Conservation (phyloP, 805 yeast species). For the Sungouiella blattae region DNA sequence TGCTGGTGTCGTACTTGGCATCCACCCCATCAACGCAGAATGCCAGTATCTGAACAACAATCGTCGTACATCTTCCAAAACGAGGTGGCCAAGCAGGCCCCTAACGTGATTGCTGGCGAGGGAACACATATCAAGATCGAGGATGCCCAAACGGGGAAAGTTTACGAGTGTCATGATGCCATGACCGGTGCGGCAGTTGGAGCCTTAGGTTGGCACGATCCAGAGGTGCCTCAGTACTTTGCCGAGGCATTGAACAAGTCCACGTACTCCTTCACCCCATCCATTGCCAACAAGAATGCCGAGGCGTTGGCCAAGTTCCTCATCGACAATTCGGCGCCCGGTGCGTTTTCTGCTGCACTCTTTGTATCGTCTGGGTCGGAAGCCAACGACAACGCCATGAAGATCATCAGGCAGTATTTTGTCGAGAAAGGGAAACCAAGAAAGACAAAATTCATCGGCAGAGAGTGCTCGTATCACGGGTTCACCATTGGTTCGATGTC, state of each 20-base stretch:
- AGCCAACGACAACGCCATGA: constrained; percentile 27
- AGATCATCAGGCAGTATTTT: constrained; percentile 25
- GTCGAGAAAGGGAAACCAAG: constrained; percentile 40
- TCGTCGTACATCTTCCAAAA: constrained; percentile 44
- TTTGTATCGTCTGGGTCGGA: constrained; percentile 67
- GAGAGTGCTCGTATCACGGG: constrained; percentile 48
- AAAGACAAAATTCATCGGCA: constrained; percentile 40
- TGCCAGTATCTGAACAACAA: constrained; percentile 5
- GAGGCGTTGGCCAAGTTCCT: constrained; percentile 25
- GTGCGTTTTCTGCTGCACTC: constrained; percentile 40
- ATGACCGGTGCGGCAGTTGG: constrained; percentile 32
- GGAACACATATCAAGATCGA: constrained; percentile 41
- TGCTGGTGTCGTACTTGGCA: background rate
- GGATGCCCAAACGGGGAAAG: constrained; percentile 38
- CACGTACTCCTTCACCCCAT: constrained; percentile 24
- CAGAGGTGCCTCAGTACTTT: constrained; percentile 18
- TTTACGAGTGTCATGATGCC: constrained; percentile 22
- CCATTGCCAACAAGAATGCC: constrained; percentile 20
- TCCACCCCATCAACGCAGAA: background rate
- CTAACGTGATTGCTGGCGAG: constrained; percentile 38
- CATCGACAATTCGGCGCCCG: constrained; percentile 39
- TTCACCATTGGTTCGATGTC: constrained; percentile 46
- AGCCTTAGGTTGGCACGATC: constrained; percentile 32
- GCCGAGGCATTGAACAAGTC: constrained; percentile 20
- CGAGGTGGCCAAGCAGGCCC: constrained; percentile 32